Evolutionary conservation across 768 basidiomycete genomes (phyloP), one percentile per base, ranked within the genome.

Genomic region (Pisolithus marmoratus): DNA sequence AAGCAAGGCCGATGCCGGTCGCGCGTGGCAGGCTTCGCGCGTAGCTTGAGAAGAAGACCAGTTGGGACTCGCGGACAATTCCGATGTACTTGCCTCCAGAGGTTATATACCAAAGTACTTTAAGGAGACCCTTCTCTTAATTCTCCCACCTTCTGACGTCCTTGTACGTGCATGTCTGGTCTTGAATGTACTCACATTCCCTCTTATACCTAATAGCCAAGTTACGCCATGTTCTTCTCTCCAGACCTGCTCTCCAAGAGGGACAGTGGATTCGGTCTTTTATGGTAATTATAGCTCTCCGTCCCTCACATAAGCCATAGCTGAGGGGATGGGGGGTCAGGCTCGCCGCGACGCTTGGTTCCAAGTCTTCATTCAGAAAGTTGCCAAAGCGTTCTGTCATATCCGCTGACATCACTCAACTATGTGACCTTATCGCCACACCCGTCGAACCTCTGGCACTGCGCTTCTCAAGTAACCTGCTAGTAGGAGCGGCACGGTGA

Each of bases 321-420:
- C 54, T 63, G 38, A 66, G 41, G 4, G 9, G 37, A 20, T 50
- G 52, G 53, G n/a, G 54, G 46, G 27, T 53, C 29, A 95, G 93
- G 93, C 82, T 95, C 22, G 90, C 90, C 8, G 92, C 93, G 2
- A 95, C 93, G 1, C 74, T 94, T 22, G 93, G 93, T 38, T 84
- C 91, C 8, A 87, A 85, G 70, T 87, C 89, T n/a, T 80, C 82
- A 14, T 88, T 92, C 69, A 90, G 81, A 62, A 92, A 86, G 61
- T 72, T 95, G 4, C 85, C 90, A 3, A 85, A 81, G 65, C 82
- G 85, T 56, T 88, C 89, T 49, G 85, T 94, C n/a, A 72, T 90
- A 59, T 84, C 81, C 3, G 90, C 91, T 34, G 85, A 95, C 66
- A 91, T 95, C 43, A 67, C 81, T 31, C 80, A 87, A 65, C 69